Evolutionary conservation across 73 alveolate genomes (phyloP), one percentile per base, ranked within the genome.

Genomic region (Loxodes magnus): DNA sequence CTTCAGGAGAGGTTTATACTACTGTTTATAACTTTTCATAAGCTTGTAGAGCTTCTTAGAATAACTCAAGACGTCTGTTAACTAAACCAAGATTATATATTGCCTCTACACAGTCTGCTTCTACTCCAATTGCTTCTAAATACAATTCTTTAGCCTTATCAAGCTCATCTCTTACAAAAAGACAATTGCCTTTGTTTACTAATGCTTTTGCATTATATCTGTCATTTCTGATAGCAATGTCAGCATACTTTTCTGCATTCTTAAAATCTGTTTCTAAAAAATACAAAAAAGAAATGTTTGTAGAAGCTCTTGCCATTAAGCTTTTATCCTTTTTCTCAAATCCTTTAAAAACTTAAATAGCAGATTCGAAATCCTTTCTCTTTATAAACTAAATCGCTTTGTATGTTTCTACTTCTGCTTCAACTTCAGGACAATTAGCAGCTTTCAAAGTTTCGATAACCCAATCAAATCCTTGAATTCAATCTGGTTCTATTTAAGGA

Each of bases 41-140:
- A 17, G 99, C 99, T 77, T 92, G 91, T 28, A 92, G 67, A 15
- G 96, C 90, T 68, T 92, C 98, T 61, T 78, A 74, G 50, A 62
- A 73, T 21, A 72, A 71, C 35, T 75, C 88, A 67, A 88, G 71
- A 37, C 88, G 58, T 48, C 77, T 82, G 64, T 83, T 27, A n/a
- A 43, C 99, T 71, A 91, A 78, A 16, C 99, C 99, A 25, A 95
- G 86, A 82, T 95, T 95, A 84, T 93, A 95, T 71, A 95, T 87
- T 21, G 99, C 99, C 64, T 95, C 99, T n/a, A 95, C 85, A 60
- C 99, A 95, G 59, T 95, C 99, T 31, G 99, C 98, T 60, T 94
- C 98, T 5, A 95, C 99, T 15, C 99, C 99, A 37, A 95, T 95
- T 12, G 99, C 99, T 74, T 95, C 99, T 29, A 95, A 77, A 71